phyloP scores from a whole-genome alignment of 2,329 filamentous ascomycete genomes.

The Fusarium abutilonis region DNA sequence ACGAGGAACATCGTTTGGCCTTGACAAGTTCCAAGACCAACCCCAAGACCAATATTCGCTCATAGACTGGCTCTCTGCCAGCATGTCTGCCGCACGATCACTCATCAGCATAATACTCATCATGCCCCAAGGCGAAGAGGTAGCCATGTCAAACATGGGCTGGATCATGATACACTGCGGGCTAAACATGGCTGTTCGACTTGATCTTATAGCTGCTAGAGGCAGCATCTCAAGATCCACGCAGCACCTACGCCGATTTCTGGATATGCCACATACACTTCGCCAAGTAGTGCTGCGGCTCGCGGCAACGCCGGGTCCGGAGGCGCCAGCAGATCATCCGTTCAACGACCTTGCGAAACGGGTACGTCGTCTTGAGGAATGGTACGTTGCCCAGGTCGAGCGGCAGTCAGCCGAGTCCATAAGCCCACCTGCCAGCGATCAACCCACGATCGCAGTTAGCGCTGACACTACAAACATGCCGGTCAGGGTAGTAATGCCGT shows the following conservation, averaged over 20 bases:
- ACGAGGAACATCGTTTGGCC: constrained; percentile 40
- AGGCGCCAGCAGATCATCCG: constrained; percentile 21
- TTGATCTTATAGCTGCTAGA: constrained; percentile 44
- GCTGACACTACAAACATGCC: neutral
- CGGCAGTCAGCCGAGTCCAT: neutral
- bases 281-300: constrained; percentile 44
- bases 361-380: constrained; percentile 28
- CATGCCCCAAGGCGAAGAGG: constrained; percentile 42
- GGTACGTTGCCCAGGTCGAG: constrained; percentile 23
- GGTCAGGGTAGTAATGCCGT: neutral
- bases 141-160: constrained; percentile 45
- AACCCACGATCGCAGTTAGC: neutral
- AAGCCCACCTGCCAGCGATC: neutral
- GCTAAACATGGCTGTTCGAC: constrained; percentile 43
- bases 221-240: constrained; percentile 32
- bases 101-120: constrained; percentile 39
- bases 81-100: constrained; percentile 44
- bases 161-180: constrained; percentile 49
- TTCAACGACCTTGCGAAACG: constrained; percentile 40
- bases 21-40: constrained; percentile 37
- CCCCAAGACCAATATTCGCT: constrained; percentile 19
- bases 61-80: constrained; percentile 44
- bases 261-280: constrained; percentile 45
- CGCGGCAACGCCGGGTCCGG: constrained; percentile 26
- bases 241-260: constrained; percentile 39